Base-by-base conservation (phyloP, 331 rosid genomes). In the Spiraea crenata region DNA sequence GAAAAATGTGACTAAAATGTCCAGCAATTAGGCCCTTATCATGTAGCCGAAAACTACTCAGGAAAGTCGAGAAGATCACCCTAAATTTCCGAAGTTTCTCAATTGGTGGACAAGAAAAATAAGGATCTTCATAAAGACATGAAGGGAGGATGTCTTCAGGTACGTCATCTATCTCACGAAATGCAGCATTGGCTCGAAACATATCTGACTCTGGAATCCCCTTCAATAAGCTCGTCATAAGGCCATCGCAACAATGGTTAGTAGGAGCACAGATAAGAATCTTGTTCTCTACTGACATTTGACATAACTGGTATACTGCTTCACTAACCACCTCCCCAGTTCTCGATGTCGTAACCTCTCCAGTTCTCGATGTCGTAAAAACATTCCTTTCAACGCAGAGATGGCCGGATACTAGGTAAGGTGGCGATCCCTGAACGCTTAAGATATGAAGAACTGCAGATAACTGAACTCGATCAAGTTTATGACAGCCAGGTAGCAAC, bases 1-100 rank as follows among this genome's bases (percentile, higher is more conserved):
- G 72, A 55, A 85, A 85, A 52, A 79, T 77, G 42, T 82, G 86
- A 47, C 76, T 82, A 42, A 85, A 82, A 49, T 85, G 86, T 39
- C 86, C 81, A 7, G 63, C 49, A 7, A 67, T 35, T 51, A 82
- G n/a, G 35, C 89, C 89, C 52, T 63, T 76, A 55, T 69, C 74
- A 51, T 72, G 77, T 9, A 82, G 66, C 38, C 73, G 76, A 72
- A 65, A 82, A 39, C 83, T 70, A 57, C 83, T 79, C 5, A 82
- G 50, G 72, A 51, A 82, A 6, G 89, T 85, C 1, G 85, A 79
- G 11, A 75, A 65, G n/a, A 82, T 71, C 48, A 85, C 74, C 69
- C 68, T 75, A 71, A 69, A 77, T 49, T 72, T 5, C 17, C 1
- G 0, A 5, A 84, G 85, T 42, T 61, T 3, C 2, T 13, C 9